Evolutionary conservation across 2,329 filamentous ascomycete genomes (phyloP), one percentile per base, ranked within the genome.

Genomic region (Emydomyces testavorans): DNA sequence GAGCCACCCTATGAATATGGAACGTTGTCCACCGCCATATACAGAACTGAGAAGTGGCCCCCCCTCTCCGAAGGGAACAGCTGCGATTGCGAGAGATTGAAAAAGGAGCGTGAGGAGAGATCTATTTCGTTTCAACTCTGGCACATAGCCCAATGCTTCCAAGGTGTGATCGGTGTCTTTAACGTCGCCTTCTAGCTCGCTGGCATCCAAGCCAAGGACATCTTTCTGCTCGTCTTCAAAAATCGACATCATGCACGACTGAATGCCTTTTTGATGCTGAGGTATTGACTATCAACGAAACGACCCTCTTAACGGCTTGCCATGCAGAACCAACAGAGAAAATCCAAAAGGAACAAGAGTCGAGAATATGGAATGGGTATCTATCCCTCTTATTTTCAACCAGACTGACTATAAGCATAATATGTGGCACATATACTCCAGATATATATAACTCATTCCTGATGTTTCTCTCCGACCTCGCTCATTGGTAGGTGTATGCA

Each of bases 41-140:
- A 70, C 69, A 42, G 68, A 68, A 23, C 58, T 66, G 44, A 69
- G 58, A 6, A 70, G 52, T 4, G 65, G 56, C 6, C 58, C 56
- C 6, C 67, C 66, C 49, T 69, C 66, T 5, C 74, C 77, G 51
- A 72, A 79, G 4, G 74, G 77, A 39, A 79, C 75, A 16, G 77
- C 76, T 24, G 77, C 76, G 24, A 80, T 79, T 18, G 77, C 76
- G 6, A 80, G 64, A 0, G 73, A 74, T 59, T 80, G 77, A 58
- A 80, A 81, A 10, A 80, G 66, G 1, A 82, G 64, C 0, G 76
- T 79, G 52, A 74, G 68, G 56, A 80, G 70, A 0, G 77, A 79
- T 26, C 78, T 71, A 52, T 80, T 81, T 18, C 76, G 72, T 16
- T 61, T 65, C 15, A 82, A 64, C 56, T 78, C 75, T 3, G 74